Evolutionary conservation across 805 yeast species (phyloP), one percentile per base, ranked within the genome.

Genomic region (Kazachstania taianensis): DNA sequence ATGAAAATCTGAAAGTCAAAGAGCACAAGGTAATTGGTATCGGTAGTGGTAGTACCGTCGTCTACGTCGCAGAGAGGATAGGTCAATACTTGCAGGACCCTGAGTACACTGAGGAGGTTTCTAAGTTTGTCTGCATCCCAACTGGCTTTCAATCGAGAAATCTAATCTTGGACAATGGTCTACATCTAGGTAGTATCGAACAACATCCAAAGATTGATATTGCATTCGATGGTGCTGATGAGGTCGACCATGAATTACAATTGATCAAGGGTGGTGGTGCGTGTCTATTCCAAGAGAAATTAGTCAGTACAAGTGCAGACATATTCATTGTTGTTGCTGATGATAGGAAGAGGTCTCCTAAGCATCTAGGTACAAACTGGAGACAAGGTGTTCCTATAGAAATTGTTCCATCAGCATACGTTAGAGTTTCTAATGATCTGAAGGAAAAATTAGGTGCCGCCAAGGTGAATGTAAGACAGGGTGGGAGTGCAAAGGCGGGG

Each of bases 261-360:
- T 77, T 87, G 50, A 92, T 92, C 57, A 92, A 92, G 63, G 99
- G 99, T 46, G 99, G 99, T 33, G 99, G 99, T 28, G 99, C 96
- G 2, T 92, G 99, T 60, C 67, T 86, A 43, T 80, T 92, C 64
- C 98, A 89, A 64, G 99, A 92, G 59, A 92, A 92, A 63, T 69
- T 92, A 36, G 95, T 92, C 10, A 95, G 96, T 13, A 70, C 74
- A 38, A 75, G 84, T 42, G 76, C 96, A 3, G 65, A 72, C 40
- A 72, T 71, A 49, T 86, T 89, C 53, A 67, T 92, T 19, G 70
- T 89, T 15, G 96, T 92, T 35, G 98, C 97, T 2, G 98, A 92
- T 61, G 80, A 75, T 56, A 70, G 96, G 53, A 92, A 92, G 63
- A 78, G 75, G 52, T 76, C 94, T 15, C 68, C 73, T 17, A 53